Percentiles rank a stretch among this genome's conserved stretches.
Conservation (phyloP, 148 eudicot genomes). For the Fagopyrum homotropicum region DNA sequence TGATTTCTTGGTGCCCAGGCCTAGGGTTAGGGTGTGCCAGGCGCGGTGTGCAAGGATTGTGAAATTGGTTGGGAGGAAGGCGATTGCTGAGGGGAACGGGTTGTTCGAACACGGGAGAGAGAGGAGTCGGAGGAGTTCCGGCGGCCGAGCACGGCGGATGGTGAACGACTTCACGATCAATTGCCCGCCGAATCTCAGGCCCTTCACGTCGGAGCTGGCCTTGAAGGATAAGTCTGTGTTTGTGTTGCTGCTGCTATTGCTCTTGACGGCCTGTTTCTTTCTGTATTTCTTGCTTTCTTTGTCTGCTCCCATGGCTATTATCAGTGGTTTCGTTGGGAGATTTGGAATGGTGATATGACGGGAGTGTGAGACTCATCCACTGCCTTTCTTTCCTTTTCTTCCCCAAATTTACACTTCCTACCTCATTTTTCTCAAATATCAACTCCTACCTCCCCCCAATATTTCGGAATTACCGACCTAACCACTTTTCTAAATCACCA, state of each 20-base stretch:
- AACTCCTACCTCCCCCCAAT: too few species aligned
- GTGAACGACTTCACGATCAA: conserved; percentile 92
- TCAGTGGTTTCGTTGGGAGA: too few species aligned
- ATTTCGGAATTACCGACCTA: too few species aligned
- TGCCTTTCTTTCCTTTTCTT: too few species aligned
- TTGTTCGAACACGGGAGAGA: conserved; percentile 27
- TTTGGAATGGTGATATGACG: too few species aligned
- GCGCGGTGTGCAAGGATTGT: conserved; percentile 94
- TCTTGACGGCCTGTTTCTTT: conserved; percentile 46
- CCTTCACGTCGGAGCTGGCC: conserved; percentile 65
- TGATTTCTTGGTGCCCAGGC: conserved; percentile 85
- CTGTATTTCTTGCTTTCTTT: conserved; percentile 32
- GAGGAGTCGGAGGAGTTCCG: conserved; percentile 65
- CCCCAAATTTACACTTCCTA: too few species aligned
- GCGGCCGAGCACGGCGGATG: conserved; percentile 57
- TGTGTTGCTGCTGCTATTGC: conserved; percentile 44
- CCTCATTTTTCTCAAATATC: too few species aligned
- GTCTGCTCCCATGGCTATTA: not conserved
- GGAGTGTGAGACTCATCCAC: too few species aligned
- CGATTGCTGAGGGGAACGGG: conserved; percentile 48
- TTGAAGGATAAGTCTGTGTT: conserved; percentile 59
- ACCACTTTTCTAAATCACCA: too few species aligned
- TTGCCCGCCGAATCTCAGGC: conserved; percentile 86
- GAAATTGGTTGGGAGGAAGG: conserved; percentile 79
- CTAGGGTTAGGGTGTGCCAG: conserved; percentile 88